phyloP scores from a whole-genome alignment of 1,139 yeast species.

The Blastobotrys persicus region DNA sequence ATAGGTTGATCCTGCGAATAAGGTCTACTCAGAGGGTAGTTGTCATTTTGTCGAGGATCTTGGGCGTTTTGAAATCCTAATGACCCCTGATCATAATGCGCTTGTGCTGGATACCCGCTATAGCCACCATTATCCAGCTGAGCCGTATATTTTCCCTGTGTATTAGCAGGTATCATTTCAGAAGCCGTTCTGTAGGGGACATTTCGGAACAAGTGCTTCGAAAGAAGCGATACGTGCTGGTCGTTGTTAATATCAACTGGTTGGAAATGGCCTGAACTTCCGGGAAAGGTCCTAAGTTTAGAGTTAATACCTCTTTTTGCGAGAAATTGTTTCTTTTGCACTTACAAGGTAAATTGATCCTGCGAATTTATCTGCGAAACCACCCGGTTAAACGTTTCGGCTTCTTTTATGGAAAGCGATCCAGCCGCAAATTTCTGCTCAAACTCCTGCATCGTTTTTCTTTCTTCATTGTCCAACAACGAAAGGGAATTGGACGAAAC shows the following conservation, averaged over 20 bases:
- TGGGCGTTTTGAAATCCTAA: too few species aligned
- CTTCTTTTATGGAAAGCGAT: not conserved
- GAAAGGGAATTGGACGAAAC: not conserved
- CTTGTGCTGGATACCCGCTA: too few species aligned
- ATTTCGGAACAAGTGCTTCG: not conserved
- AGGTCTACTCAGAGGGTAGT: too few species aligned
- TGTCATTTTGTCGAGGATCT: too few species aligned
- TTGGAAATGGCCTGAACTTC: not conserved
- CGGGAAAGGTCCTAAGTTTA: not conserved
- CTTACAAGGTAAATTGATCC: not conserved
- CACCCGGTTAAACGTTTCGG: not conserved
- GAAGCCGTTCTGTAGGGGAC: not conserved
- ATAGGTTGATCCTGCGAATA: too few species aligned
- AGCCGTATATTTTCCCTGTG: too few species aligned
- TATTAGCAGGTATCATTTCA: not conserved
- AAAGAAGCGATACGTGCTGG: not conserved
- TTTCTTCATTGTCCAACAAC: not conserved
- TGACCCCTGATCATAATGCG: too few species aligned
- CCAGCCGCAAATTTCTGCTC: not conserved
- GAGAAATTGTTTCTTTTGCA: not conserved
- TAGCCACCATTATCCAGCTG: too few species aligned
- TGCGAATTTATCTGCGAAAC: not conserved
- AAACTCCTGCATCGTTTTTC: not conserved
- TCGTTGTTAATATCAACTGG: not conserved
- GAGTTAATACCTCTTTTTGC: not conserved